Evolutionary conservation across 495 filamentous ascomycete species (phyloP).

Genomic region (Letharia lupina): DNA sequence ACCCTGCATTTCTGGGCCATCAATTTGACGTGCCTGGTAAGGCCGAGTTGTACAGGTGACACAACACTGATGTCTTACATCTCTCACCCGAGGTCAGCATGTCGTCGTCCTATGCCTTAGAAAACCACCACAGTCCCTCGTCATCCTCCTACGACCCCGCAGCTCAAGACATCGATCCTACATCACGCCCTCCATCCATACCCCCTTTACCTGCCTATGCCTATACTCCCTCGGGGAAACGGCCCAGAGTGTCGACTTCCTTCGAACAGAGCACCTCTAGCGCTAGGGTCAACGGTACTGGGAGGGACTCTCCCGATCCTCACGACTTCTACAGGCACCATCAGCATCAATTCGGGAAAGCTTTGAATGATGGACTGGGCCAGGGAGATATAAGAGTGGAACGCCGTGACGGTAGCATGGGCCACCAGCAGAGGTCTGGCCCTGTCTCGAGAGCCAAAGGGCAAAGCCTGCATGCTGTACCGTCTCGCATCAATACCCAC

Average conservation of each 20-base stretch:
- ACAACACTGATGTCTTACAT: conserved; percentile 21
- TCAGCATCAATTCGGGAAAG: conserved; percentile 23
- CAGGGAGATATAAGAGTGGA: conserved; percentile 28
- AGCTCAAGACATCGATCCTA: conserved; percentile 4
- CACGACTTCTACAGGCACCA: conserved; percentile 46
- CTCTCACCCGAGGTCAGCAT: conserved; percentile 18
- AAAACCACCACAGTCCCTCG: conserved; percentile 16
- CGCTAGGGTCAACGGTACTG: conserved; percentile 14
- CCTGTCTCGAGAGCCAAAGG: conserved; percentile 14
- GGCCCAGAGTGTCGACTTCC: conserved; percentile 27
- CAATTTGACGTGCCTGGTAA: background rate
- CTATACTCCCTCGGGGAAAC: conserved; percentile 25
- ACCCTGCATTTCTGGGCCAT: background rate
- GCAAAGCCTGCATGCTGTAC: conserved; percentile 18
- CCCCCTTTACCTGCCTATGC: conserved; percentile 20
- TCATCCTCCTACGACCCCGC: conserved; percentile 16
- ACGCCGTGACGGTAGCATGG: conserved; percentile 27
- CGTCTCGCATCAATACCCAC: conserved; percentile 27
- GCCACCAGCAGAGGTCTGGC: conserved; percentile 7
- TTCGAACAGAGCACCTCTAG: conserved; percentile 19
- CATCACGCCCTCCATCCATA: conserved; percentile 11
- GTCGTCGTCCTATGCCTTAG: conserved; percentile 24
- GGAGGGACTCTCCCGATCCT: conserved; percentile 40
- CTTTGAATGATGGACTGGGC: conserved; percentile 25
- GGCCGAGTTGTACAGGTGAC: background rate